Base-by-base conservation (phyloP, 192 early-diverging fungal genomes). In the Haplosporangium gracile region DNA sequence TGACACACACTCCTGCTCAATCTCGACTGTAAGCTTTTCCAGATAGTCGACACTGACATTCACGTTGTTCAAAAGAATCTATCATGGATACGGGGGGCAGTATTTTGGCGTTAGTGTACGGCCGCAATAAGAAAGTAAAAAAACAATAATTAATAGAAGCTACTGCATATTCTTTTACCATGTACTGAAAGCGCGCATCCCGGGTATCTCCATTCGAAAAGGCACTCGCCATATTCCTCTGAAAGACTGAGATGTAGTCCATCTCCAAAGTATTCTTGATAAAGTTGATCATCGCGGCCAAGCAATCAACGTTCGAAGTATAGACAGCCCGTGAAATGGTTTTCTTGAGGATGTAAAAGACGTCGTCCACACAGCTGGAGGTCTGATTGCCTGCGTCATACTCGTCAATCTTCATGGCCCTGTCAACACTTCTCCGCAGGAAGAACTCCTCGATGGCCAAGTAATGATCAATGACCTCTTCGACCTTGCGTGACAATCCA, bases 291-390 rank as follows among this genome's bases (percentile, higher is more conserved):
- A 97, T 90, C 2, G 95, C 92, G 9, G 93, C 92, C 5, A 97
- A 80, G 0, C 93, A 90, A 26, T 95, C 89, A 22, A 94, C 82
- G 76, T 96, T 93, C 53, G 93, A 90, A 0, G 96, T 96, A n/a
- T 94, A 88, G 2, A 98, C 84, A 2, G 93, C 92, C 70, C 97
- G 92, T 42, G 91, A 90, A 10, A 96, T 84, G 8, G 93, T 92
- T 34, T 94, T 95, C 76, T 95, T 95, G 32, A 96, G 85, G 53
- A 99, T 95, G 85, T 96, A 99, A 83, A 99, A 98, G 11, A 98
- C 93, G 79, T 99, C 98, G 60, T 97, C 98, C 15, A 99, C 97
- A 78, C 95, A 93, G 10, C 90, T 92, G 24, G 92, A 93, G 1
- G 91, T 93, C 22, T 78, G 74, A 7, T 72, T 86, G 20, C 85